phyloP scores from a whole-genome alignment of 2,329 filamentous ascomycete genomes.

The Venturiaceae sp. region DNA sequence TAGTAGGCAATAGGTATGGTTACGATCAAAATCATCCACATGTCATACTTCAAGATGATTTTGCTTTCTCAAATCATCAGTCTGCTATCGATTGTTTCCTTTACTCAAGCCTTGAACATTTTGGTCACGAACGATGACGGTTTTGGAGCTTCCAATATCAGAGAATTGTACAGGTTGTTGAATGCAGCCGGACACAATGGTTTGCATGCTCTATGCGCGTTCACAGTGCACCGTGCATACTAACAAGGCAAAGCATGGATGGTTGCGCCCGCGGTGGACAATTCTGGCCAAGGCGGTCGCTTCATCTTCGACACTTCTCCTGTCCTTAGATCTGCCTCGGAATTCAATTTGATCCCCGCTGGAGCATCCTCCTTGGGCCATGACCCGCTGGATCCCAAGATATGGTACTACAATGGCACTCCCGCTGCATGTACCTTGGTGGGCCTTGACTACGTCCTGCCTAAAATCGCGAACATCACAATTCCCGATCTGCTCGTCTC shows the following conservation, averaged over 20 bases:
- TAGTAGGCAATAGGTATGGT: no score
- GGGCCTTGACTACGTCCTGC: conserved; percentile 46
- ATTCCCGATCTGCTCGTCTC: conserved; percentile 45
- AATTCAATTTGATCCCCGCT: conserved; percentile 36
- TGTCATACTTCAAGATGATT: no score
- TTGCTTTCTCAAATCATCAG: no score
- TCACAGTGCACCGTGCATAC: conserved; percentile 28
- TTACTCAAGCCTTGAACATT: conserved; percentile 26
- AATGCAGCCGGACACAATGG: conserved; percentile 19
- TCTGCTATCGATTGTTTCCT: no score
- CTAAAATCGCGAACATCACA: conserved; percentile 34
- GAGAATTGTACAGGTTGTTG: conserved; percentile 21
- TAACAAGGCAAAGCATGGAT: conserved; percentile 25
- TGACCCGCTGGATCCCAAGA: conserved; percentile 42
- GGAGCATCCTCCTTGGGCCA: conserved; percentile 40
- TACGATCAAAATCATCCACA: no score
- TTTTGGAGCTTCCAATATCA: conserved; percentile 25
- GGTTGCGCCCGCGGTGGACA: conserved; percentile 31
- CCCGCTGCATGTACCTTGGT: conserved; percentile 47
- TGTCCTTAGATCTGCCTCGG: conserved; percentile 30
- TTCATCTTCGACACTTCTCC: conserved; percentile 7
- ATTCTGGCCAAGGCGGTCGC: conserved; percentile 38
- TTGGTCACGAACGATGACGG: conserved; percentile 29
- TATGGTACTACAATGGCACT: conserved; percentile 54
- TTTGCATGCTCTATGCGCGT: conserved; percentile 10